A percentile compares a stretch with the other conserved stretches of the same genome.
phyloP scores from a whole-genome alignment of 352 stramenopile genomes.

The Pythium phragmitis region DNA sequence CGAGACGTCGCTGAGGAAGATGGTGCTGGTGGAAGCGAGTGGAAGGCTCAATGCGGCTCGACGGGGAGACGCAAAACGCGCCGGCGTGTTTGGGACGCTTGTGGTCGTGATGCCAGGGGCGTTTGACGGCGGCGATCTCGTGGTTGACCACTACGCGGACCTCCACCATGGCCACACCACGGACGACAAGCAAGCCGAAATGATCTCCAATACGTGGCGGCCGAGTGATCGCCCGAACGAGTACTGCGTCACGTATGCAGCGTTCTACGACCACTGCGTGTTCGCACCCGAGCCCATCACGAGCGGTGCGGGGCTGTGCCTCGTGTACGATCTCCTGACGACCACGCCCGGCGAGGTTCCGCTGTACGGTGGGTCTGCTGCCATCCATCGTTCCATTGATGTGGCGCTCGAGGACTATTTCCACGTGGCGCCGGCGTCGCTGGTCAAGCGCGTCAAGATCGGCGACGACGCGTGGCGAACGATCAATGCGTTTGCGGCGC shows the following conservation, averaged over 20 bases:
- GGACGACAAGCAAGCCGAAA: neutral
- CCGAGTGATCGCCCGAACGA: neutral
- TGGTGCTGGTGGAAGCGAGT: slow-evolving; percentile 35
- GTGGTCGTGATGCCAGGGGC: slow-evolving; percentile 35
- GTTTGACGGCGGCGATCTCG: slow-evolving; percentile 25
- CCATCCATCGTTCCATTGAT: neutral
- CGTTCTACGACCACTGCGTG: neutral
- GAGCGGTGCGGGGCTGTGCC: neutral
- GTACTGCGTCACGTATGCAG: neutral
- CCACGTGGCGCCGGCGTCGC: neutral
- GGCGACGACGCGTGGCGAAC: neutral
- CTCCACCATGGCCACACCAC: neutral
- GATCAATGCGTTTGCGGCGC: neutral
- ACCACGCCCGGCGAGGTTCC: neutral
- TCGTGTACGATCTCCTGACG: slow-evolving; percentile 4
- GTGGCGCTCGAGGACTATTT: neutral
- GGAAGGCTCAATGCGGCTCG: neutral
- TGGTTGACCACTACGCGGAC: neutral
- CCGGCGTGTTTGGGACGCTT: slow-evolving; percentile 42
- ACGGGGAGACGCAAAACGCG: slow-evolving; percentile 40
- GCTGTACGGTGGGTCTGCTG: neutral
- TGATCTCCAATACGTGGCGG: neutral
- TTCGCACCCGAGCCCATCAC: neutral
- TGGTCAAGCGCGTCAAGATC: slow-evolving; percentile 4
- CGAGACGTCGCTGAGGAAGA: slow-evolving; percentile 32